phyloP scores from a whole-genome alignment of 2,329 filamentous ascomycete species.

The Chalara sp. region DNA sequence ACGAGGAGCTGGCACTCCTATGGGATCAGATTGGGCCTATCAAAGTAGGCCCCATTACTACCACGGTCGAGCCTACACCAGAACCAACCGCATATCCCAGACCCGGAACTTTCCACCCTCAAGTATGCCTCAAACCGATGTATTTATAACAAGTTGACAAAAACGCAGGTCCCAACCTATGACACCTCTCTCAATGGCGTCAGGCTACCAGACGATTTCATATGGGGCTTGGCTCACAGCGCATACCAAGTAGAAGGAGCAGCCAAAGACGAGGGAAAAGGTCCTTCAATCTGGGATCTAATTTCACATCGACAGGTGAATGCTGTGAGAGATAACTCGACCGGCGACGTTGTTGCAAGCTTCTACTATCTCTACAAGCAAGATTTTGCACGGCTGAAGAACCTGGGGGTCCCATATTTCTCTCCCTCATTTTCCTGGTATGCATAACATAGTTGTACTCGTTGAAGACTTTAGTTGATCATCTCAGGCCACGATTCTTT shows the following conservation, averaged over 20 bases:
- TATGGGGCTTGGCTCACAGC: conserved; percentile 41
- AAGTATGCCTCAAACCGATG: conserved; percentile 22
- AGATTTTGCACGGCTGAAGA: conserved; percentile 45
- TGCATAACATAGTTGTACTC: conserved; percentile 18
- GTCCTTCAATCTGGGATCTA: conserved; percentile 37
- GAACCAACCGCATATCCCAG: conserved; percentile 33
- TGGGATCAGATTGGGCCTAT: conserved; percentile 39
- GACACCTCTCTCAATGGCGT: background rate
- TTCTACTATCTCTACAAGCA: conserved; percentile 51
- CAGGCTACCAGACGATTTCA: conserved; percentile 28
- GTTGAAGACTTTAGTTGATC: conserved; percentile 21
- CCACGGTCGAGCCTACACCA: conserved; percentile 34
- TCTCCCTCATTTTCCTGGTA: conserved; percentile 30
- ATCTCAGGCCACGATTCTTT: conserved; percentile 41
- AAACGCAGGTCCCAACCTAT: background rate
- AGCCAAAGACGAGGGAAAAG: conserved; percentile 35
- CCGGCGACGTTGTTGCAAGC: conserved; percentile 43
- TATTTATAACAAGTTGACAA: background rate
- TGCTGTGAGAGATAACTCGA: conserved; percentile 31
- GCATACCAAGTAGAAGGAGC: conserved; percentile 42
- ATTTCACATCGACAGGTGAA: conserved; percentile 15
- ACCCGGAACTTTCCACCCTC: conserved; percentile 34
- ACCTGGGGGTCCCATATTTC: conserved; percentile 45
- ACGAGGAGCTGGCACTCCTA: conserved; percentile 37
- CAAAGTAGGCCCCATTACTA: conserved; percentile 33